These are phyloP conservation scores for Colletotrichum cereale DNA, from an alignment of 2,329 filamentous ascomycete genomes.

Conservation along the genomic window DNA sequence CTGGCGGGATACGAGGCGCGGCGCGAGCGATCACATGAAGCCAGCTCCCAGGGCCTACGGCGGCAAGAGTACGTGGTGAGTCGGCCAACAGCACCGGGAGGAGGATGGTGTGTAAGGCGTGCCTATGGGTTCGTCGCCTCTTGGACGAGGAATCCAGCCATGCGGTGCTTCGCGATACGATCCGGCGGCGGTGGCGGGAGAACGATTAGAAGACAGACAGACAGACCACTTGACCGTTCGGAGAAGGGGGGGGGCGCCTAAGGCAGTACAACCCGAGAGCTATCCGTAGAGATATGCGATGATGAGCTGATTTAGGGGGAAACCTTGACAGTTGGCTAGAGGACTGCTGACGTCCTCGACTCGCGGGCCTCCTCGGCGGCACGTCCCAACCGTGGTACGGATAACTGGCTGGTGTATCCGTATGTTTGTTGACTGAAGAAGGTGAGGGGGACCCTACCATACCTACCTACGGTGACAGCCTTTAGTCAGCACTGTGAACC, in stretches of 20 bases:
- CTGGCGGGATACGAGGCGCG: constrained; percentile 32
- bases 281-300: constrained; percentile 26
- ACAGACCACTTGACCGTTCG: not conserved
- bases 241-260: constrained; percentile 20
- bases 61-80: not conserved
- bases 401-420: no score
- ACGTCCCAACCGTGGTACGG: constrained; percentile 1
- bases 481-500: no score
- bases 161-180: not conserved
- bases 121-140: not conserved
- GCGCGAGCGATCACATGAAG: constrained; percentile 33
- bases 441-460: no score
- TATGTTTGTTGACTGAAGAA: no score
- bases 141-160: not conserved
- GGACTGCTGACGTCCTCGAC: constrained; percentile 30
- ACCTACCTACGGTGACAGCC: no score
- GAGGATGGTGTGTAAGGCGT: not conserved
- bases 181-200: not conserved
- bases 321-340: not conserved
- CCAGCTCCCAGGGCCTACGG: not conserved
- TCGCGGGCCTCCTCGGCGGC: constrained; percentile 1
- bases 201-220: not conserved
- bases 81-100: not conserved
- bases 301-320: constrained; percentile 11
- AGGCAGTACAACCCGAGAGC: no score